A percentile compares a stretch with the other conserved stretches of the same genome.
Evolutionary conservation across 768 basidiomycete genomes (phyloP).

Genomic region (Clathrus columnatus): DNA sequence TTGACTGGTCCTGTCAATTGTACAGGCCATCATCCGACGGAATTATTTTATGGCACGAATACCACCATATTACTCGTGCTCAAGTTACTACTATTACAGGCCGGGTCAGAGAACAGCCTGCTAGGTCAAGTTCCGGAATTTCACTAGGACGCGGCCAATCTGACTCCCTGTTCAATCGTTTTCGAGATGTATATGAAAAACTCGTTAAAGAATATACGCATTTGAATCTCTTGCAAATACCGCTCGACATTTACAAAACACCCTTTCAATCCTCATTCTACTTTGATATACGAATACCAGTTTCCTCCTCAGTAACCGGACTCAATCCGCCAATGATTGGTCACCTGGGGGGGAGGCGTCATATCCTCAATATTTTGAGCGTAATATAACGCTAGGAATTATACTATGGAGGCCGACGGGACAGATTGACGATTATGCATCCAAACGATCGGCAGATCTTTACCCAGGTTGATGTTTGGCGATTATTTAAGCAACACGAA

Average conservation of each 20-base stretch:
- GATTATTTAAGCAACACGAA: constrained; percentile 24
- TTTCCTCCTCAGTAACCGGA: constrained; percentile 30
- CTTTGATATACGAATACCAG: constrained; percentile 25
- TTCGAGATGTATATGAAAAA: constrained; percentile 25
- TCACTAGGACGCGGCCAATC: constrained; percentile 30
- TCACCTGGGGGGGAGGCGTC: constrained; percentile 20
- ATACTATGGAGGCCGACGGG: constrained; percentile 36
- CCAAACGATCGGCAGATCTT: constrained; percentile 34
- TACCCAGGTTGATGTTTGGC: constrained; percentile 27
- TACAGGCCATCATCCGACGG: constrained; percentile 27
- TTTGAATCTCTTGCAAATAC: constrained; percentile 18
- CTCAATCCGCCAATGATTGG: constrained; percentile 25
- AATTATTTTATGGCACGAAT: constrained; percentile 30
- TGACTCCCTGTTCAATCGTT: constrained; percentile 30
- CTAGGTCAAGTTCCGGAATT: constrained; percentile 26
- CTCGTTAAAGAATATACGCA: constrained; percentile 25
- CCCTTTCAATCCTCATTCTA: constrained; percentile 28
- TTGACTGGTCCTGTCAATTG: constrained; percentile 26
- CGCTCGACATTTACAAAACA: constrained; percentile 21
- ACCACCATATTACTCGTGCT: constrained; percentile 12
- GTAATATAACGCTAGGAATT: constrained; percentile 33
- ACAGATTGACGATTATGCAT: constrained; percentile 35
- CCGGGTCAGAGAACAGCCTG: constrained; percentile 13
- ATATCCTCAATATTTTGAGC: constrained; percentile 29
- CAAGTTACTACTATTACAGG: constrained; percentile 5